Base-by-base conservation (phyloP, 495 filamentous ascomycete genomes). In the Penicillium crystallinum region DNA sequence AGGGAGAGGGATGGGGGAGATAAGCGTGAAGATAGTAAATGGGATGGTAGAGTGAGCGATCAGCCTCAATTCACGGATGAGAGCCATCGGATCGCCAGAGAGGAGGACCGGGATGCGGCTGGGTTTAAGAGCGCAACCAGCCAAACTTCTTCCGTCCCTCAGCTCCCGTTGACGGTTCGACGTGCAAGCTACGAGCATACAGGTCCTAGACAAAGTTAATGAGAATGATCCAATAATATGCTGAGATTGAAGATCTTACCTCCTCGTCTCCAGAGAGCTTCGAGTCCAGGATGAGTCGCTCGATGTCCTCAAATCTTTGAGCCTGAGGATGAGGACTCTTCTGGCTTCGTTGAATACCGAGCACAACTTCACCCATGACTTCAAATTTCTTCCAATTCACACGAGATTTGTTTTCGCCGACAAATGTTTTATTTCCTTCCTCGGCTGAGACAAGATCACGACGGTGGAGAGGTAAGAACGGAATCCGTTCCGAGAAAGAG, bases 311-410 rank as follows among this genome's bases (percentile, higher is more conserved):
- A 55, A 84, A 85, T 55, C 73, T 77, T 27, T 73, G 69, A 47
- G 95, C 68, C 51, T 85, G 81, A 49, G 81, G 78, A 61, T 96
- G 96, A 14, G 92, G 86, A 36, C 81, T 85, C 30, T 85, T 85
- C 71, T 97, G 93, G 65, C 90, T 95, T 67, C 83, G 84, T 76
- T 95, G 90, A 33, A 98, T 86, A 4, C 88, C 86, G 46, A 95
- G 78, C 44, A 98, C 79, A 21, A 96, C 87, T 52, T 97, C 91
- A 4, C 90, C 90, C 73, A 97, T 85, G 17, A 98, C 86, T 73
- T 97, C 91, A 58, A 97, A 97, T 62, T 98, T 98, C 73, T 87
- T 90, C 93, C 93, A 98, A 63, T 97, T 97, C 62, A 98, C 89
- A 35, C 88, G 78, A 51, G 87, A 83, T 51, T 86, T 82, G 44